A percentile compares a stretch with the other conserved stretches of the same genome.
Evolutionary conservation across 1,139 yeast species (phyloP).

Genomic region (Taphrina pruni): DNA sequence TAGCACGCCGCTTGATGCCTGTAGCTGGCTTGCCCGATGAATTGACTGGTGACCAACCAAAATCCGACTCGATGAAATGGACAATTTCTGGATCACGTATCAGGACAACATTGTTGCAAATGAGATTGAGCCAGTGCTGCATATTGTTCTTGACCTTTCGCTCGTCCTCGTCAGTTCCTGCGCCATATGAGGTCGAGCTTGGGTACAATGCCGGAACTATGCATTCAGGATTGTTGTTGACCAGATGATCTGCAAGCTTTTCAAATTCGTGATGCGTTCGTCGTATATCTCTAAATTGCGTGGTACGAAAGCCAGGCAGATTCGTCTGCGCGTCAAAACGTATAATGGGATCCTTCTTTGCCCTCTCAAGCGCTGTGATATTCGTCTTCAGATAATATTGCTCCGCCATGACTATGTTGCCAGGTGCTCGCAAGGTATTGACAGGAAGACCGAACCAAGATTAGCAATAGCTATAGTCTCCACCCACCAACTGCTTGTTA

Average conservation of each 20-base stretch:
- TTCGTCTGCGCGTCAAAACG: constrained; percentile 62
- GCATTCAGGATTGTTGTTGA: constrained; percentile 84
- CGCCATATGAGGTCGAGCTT: constrained; percentile 75
- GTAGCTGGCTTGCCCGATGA: constrained; percentile 66
- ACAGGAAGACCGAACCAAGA: not conserved
- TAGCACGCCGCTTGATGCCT: constrained; percentile 82
- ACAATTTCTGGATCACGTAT: constrained; percentile 87
- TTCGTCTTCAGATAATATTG: constrained; percentile 43
- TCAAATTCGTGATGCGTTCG: constrained; percentile 80
- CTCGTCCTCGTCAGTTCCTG: constrained; percentile 81
- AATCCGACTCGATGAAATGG: constrained; percentile 85
- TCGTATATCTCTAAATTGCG: constrained; percentile 72
- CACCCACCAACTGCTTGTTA: no score
- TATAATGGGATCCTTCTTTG: constrained; percentile 59
- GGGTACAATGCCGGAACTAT: constrained; percentile 89
- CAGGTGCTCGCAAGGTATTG: not conserved
- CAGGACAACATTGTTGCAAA: constrained; percentile 74
- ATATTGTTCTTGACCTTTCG: constrained; percentile 63
- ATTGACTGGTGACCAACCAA: constrained; percentile 61
- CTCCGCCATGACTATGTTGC: constrained; percentile 3
- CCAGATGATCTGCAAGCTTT: constrained; percentile 75
- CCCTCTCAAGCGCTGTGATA: constrained; percentile 59
- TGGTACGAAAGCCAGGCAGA: constrained; percentile 76
- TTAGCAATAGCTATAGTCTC: no score
- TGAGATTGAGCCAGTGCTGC: constrained; percentile 86